These are phyloP conservation scores for Penicillium carneum DNA, from an alignment of 2,329 filamentous ascomycete species.

Conservation along the genomic window DNA sequence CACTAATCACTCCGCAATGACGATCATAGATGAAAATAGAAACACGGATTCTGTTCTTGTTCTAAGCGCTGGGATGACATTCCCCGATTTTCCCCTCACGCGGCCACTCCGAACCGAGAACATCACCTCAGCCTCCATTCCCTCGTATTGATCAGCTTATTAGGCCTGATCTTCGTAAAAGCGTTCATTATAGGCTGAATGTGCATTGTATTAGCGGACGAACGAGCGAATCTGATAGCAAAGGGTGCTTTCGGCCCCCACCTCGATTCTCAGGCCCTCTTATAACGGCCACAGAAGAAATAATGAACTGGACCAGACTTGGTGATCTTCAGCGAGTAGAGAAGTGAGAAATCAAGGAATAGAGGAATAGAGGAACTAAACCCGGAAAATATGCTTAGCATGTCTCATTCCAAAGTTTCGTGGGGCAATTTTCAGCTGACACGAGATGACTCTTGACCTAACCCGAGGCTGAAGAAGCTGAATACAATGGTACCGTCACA, in stretches of 20 bases:
- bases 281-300: slow-evolving; percentile 11
- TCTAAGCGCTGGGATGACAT: background rate
- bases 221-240: slow-evolving; percentile 23
- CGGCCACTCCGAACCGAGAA: slow-evolving; percentile 18
- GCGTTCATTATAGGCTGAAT: slow-evolving; percentile 34
- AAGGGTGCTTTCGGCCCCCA: slow-evolving; percentile 28
- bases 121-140: slow-evolving; percentile 10
- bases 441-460: background rate
- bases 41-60: background rate
- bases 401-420: background rate
- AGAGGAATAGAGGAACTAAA: background rate
- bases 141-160: slow-evolving; percentile 13
- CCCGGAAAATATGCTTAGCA: slow-evolving; percentile 1
- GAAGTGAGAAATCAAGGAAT: background rate
- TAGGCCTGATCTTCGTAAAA: slow-evolving; percentile 1
- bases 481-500: slow-evolving; percentile 11
- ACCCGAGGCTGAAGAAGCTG: slow-evolving; percentile 14
- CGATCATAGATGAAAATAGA: slow-evolving; percentile 9
- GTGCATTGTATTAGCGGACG: slow-evolving; percentile 29
- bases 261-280: slow-evolving; percentile 23
- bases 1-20: background rate
- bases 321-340: background rate
- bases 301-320: background rate
- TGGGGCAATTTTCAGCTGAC: slow-evolving; percentile 27
- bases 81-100: slow-evolving; percentile 17